Evolutionary conservation across 2,329 filamentous ascomycete species (phyloP), one percentile per base, ranked within the genome.

Genomic region (Aspergillus fischeri): DNA sequence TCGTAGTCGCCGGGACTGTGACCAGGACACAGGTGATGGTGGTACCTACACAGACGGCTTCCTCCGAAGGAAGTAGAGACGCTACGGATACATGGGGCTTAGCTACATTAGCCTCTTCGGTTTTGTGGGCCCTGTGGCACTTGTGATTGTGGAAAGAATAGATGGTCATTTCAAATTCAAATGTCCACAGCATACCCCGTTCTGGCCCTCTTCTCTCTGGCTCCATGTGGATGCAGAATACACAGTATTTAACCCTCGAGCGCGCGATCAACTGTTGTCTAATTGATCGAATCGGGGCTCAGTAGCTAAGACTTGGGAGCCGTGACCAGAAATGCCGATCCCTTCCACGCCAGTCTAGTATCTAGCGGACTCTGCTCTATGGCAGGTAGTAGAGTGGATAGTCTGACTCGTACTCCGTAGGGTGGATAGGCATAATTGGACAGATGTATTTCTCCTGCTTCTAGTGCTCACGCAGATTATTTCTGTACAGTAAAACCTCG

Each of bases 1-100:
- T 49, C n/a, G 32, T 51, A 5, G 29, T 59, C 27, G 57, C 58
- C 14, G 54, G 55, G 21, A 59, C 56, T 8, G 52, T 51, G 25
- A 62, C 57, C 0, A 55, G 28, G 20, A 48, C 51, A 4, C 54
- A 53, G 14, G 52, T 21, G 8, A 50, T 55, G 7, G 53, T 57
- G 42, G 50, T 29, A 45, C 49, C 52, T 2, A 60, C 55, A 27
- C 57, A 57, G 9, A 42, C 49, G 20, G 57, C 52, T 21, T 17
- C 32, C 5, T 38, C 32, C 5, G 55, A 28, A 20, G 59, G 49
- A 24, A 48, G 52, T 14, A 55, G 48, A 20, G 42, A 52, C 4
- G 24, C 47, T 10, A 28, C 10, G 28, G 28, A 29, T 29, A 29
- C 9, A 10, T 48, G 57, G 27, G 35, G 44, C 10, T 51, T 49